Conservation (phyloP, 805 yeast genomes). For the Schwanniomyces polymorphus region DNA sequence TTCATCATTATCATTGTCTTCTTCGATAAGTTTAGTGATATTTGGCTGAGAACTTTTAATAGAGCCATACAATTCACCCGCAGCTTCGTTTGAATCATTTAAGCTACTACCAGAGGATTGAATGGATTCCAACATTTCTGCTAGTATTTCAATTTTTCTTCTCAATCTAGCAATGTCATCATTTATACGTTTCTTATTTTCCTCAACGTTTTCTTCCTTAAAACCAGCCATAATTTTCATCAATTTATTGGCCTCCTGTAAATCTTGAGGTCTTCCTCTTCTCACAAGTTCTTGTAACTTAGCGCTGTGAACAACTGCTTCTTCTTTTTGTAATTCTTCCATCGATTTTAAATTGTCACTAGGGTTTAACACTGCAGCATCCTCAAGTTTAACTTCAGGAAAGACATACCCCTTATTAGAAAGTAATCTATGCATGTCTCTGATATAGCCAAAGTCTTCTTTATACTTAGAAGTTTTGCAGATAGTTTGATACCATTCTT, state of each 20-base stretch:
- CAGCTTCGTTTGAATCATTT: conserved; percentile 64
- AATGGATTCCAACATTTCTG: conserved; percentile 74
- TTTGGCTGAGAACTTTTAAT: conserved; percentile 85
- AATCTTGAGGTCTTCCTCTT: conserved; percentile 92
- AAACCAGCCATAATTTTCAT: conserved; percentile 99
- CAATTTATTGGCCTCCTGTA: conserved; percentile 92
- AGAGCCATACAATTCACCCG: conserved; percentile 73
- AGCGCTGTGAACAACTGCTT: conserved; percentile 88
- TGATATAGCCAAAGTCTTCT: conserved; percentile 86
- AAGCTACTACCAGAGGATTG: conserved; percentile 38
- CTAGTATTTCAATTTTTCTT: conserved; percentile 82
- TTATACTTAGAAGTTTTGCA: conserved; percentile 87
- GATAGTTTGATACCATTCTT: conserved; percentile 96
- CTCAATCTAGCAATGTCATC: conserved; percentile 82
- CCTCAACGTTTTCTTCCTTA: conserved; percentile 74
- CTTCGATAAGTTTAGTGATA: conserved; percentile 78
- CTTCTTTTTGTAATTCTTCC: conserved; percentile 90
- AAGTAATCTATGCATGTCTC: conserved; percentile 93
- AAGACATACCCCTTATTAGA: conserved; percentile 88
- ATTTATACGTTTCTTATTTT: conserved; percentile 74
- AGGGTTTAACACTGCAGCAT: conserved; percentile 91
- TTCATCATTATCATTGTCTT: conserved; percentile 69
- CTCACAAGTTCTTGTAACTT: conserved; percentile 93
- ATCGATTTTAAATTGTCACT: conserved; percentile 82
- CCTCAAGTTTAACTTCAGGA: conserved; percentile 89